Evolutionary conservation across 371 early-diverging fungal species (phyloP), one percentile per base, ranked within the genome.

Genomic region (Mucor ambiguus): DNA sequence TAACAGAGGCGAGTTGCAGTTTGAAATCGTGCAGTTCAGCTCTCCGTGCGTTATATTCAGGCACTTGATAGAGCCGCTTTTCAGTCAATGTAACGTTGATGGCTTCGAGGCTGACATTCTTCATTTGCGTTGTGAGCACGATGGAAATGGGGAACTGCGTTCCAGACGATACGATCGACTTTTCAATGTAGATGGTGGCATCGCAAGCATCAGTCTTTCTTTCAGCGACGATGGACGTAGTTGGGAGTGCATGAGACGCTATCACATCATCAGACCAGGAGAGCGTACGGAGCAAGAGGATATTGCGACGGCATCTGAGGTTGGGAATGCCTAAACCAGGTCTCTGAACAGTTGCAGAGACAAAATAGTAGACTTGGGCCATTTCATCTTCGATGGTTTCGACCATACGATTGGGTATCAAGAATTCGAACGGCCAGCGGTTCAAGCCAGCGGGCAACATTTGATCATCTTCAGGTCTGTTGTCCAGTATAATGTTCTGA

Each of bases 341-440:
- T 18, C 80, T 74, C 37, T 78, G 73, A 1, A 82, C 76, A 2
- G 77, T 74, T 0, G 76, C 78, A 9, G 71, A 68, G 0, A 80
- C 61, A 60, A 67, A 78, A 49, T 79, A 82, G 22, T 71, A 73
- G 1, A 76, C 72, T 56, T 74, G 78, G 16, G 80, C 82, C 64
- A 76, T 61, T 38, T 82, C 82, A 54, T 78, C 78, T 65, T 79
- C 80, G 37, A 82, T 82, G 2, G 82, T 82, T 52, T 82, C 80
- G 0, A 75, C 74, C 22, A 80, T 49, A 4, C 71, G 59, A 37
- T 76, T 82, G n/a, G 82, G 72, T 38, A 82, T 58, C 24, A 79
- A 63, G 22, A 82, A 77, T 66, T 79, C 80, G 70, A 82, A 82
- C 4, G 78, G 78, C 76, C 76, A 82, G 12, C 78, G 72, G 65